Conservation (phyloP, 208 protist species). For the Herpetomonas samuelpessoai region DNA sequence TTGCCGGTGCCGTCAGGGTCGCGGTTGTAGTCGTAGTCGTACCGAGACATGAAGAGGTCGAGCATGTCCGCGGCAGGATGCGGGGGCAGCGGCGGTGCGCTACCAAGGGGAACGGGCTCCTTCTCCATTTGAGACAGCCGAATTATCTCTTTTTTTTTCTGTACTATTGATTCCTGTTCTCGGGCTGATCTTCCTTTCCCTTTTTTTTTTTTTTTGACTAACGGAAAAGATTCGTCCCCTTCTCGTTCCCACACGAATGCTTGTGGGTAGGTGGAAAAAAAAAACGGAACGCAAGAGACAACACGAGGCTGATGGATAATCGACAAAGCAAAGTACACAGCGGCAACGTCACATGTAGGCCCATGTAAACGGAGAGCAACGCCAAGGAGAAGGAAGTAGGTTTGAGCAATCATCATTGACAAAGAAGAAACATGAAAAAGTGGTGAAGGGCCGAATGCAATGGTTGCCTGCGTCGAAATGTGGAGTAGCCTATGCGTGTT, state of each 20-base stretch:
- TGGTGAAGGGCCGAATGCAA: no score
- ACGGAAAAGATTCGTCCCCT: background rate
- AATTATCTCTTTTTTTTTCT: no score
- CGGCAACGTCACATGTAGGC: no score
- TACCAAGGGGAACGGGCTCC: no score
- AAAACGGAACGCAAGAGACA: background rate
- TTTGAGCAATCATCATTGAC: no score
- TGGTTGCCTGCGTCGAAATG: no score
- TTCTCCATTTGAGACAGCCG: no score
- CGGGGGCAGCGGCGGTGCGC: slow-evolving; percentile 47
- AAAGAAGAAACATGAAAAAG: no score
- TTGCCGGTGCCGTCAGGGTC: slow-evolving; percentile 14
- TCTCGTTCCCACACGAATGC: background rate
- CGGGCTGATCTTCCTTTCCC: background rate
- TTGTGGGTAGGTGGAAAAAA: background rate
- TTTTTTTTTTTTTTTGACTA: background rate
- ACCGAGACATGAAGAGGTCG: slow-evolving; percentile 76
- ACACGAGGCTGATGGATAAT: background rate
- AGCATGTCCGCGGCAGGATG: slow-evolving; percentile 75
- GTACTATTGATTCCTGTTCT: no score
- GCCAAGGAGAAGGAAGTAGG: background rate
- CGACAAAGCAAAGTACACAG: background rate
- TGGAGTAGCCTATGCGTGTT: no score
- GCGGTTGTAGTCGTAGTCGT: slow-evolving; percentile 89
- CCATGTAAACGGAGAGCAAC: background rate